Evolutionary conservation across 1,139 yeast genomes (phyloP), one percentile per base, ranked within the genome.

Genomic region (Debaryomycetaceae sp.): DNA sequence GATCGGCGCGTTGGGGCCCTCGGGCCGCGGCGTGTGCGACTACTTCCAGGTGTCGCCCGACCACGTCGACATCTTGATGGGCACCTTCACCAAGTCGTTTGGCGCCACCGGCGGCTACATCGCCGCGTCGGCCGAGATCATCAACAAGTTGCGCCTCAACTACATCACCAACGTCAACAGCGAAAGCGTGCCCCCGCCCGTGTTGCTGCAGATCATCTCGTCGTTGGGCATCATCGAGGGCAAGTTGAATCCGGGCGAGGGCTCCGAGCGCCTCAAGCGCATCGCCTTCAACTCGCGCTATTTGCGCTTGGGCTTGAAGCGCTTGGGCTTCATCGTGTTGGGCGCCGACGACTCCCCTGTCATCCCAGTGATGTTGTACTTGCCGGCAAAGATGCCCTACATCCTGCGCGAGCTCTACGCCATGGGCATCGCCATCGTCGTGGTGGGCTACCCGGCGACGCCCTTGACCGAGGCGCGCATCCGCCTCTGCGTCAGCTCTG

Each of bases 31-130:
- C 51, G 82, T 91, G 23, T 89, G 97, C 61, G 97, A 93, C 54
- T 85, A 85, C 58, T 91, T 83, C 53, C 81, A 81, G 29, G 75
- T 91, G 34, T 75, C 78, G 42, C 91, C 97, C 23, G 56, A 64
- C 14, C 74, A 76, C 31, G 70, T 91, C 32, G 99, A 91, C 58
- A 64, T 93, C 39, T 64, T 91, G 45, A 91, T 91, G 99, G 99
- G 99, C 30, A 91, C 99, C 6, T 74, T 93, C 37, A 93, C 98
- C 33, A 91, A 91, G 61, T 86, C 96, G 4, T 91, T 91, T 58
- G 98, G 99, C 51, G 97, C 98, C 18, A 88, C 97, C 28, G 99
- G 99, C 50, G 99, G 98, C 29, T 91, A 91, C 54, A 67, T 91
- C 42, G 93, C 96, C 15, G 94, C 83, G 32, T 71, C 71, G 42